Percentiles rank a stretch among this genome's conserved stretches.
phyloP scores from a whole-genome alignment of 257 asterid genomes.

The Leonotis leonurus region DNA sequence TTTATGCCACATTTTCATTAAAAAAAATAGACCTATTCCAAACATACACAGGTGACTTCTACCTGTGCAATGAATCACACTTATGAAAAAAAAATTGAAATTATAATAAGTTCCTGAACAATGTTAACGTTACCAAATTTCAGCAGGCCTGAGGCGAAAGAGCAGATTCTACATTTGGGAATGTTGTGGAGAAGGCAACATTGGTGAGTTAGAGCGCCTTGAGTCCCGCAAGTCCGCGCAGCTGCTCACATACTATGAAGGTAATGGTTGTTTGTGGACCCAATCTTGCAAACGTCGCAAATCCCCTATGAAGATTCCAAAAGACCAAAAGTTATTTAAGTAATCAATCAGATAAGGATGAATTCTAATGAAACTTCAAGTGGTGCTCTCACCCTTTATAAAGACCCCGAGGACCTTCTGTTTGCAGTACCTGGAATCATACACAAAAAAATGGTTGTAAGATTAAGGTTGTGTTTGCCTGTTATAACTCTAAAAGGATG shows the following conservation, averaged over 20 bases:
- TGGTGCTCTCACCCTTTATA: constrained; percentile 79
- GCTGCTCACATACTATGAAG: constrained; percentile 82
- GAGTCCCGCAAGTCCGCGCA: constrained; percentile 70
- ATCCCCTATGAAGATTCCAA: constrained; percentile 35
- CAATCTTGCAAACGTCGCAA: constrained; percentile 85
- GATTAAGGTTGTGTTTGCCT: not conserved
- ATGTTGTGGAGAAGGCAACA: not conserved
- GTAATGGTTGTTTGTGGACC: constrained; percentile 93
- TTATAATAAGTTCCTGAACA: not conserved
- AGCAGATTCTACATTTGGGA: not conserved
- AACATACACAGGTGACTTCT: too few relatives aligned
- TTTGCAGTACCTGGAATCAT: constrained; percentile 73
- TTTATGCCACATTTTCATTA: constrained; percentile 1
- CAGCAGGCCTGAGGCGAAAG: not conserved
- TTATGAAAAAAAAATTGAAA: not conserved
- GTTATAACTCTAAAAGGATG: too few relatives aligned
- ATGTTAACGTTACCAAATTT: not conserved
- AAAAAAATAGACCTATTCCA: constrained; percentile 3
- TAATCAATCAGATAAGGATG: not conserved
- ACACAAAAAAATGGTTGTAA: constrained; percentile 2
- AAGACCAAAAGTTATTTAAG: not conserved
- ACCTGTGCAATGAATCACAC: not conserved
- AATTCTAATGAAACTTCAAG: not conserved
- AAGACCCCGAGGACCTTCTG: constrained; percentile 90
- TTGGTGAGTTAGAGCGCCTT: constrained; percentile 47